These are phyloP conservation scores for Fusarium musae DNA, from an alignment of 2,329 filamentous ascomycete genomes.

Conservation along the genomic window DNA sequence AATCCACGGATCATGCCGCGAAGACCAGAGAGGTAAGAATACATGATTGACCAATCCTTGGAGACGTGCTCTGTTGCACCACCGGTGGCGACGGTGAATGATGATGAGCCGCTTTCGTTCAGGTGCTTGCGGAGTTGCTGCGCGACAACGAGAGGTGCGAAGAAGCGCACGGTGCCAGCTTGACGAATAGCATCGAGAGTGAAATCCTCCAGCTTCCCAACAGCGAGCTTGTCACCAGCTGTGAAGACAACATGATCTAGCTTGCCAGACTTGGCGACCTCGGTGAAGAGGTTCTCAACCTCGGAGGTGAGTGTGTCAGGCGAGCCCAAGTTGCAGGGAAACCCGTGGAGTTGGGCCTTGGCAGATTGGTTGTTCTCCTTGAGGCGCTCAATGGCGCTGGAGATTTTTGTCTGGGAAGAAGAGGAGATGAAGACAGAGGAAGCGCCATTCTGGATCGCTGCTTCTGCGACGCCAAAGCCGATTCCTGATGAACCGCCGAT, in stretches of 20 bases:
- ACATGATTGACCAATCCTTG: slow-evolving; percentile 33
- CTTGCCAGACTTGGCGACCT: slow-evolving; percentile 23
- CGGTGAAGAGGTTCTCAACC: slow-evolving; percentile 27
- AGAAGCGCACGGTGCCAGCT: slow-evolving; percentile 34
- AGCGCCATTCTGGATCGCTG: slow-evolving; percentile 28
- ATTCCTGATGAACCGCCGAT: slow-evolving; percentile 39
- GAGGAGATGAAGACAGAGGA: slow-evolving; percentile 32
- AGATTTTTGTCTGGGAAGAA: slow-evolving; percentile 16
- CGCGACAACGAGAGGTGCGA: slow-evolving; percentile 30
- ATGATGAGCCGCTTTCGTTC: slow-evolving; percentile 19
- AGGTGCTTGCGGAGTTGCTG: slow-evolving; percentile 34
- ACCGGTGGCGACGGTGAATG: slow-evolving; percentile 33
- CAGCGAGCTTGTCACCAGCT: slow-evolving; percentile 24
- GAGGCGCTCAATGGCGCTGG: slow-evolving; percentile 24
- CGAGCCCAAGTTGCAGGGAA: slow-evolving; percentile 29
- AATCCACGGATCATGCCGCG: slow-evolving; percentile 29
- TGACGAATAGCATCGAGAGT: slow-evolving; percentile 20
- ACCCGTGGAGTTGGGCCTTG: slow-evolving; percentile 26
- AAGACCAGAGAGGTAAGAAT: slow-evolving; percentile 24
- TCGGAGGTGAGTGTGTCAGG: slow-evolving; percentile 15
- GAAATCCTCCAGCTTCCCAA: slow-evolving; percentile 29
- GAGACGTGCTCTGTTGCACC: slow-evolving; percentile 23
- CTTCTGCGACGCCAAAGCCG: slow-evolving; percentile 38
- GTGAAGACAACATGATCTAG: slow-evolving; percentile 39
- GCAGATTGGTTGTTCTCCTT: slow-evolving; percentile 22